Conservation (phyloP, 352 stramenopile species). For the Globisporangium cederbergense region DNA sequence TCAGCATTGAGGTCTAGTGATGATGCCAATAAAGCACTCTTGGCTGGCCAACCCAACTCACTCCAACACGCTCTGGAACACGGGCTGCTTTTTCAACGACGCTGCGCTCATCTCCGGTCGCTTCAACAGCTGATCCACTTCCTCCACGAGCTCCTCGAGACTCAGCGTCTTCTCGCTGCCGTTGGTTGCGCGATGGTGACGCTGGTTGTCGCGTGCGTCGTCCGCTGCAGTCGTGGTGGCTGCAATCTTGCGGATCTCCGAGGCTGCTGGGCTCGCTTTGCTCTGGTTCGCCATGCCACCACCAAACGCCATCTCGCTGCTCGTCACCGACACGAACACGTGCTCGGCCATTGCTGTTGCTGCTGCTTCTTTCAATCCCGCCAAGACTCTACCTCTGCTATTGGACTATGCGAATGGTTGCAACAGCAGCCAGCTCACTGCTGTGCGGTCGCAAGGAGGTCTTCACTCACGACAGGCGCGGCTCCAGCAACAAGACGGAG, state of each 20-base stretch:
- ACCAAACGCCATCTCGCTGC: constrained; percentile 3
- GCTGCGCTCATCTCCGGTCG: constrained; percentile 22
- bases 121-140: constrained; percentile 39
- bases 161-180: constrained; percentile 16
- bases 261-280: constrained; percentile 6
- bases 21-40: not conserved
- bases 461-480: not conserved
- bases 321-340: constrained; percentile 12
- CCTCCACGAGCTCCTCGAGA: constrained; percentile 40
- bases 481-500: not conserved
- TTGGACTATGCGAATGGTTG: not conserved
- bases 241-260: constrained; percentile 18
- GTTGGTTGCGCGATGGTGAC: not conserved
- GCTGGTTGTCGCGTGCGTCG: constrained; percentile 8
- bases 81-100: constrained; percentile 34
- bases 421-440: not conserved
- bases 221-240: not conserved
- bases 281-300: not conserved
- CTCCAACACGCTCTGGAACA: constrained; percentile 39
- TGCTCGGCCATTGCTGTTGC: constrained; percentile 4
- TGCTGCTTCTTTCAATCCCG: not conserved
- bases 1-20: not conserved
- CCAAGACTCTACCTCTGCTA: not conserved
- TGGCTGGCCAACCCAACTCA: constrained; percentile 15
- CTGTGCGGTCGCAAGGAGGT: not conserved